Conservation (phyloP, 192 early-diverging fungal species). For the Coemansia sp. region DNA sequence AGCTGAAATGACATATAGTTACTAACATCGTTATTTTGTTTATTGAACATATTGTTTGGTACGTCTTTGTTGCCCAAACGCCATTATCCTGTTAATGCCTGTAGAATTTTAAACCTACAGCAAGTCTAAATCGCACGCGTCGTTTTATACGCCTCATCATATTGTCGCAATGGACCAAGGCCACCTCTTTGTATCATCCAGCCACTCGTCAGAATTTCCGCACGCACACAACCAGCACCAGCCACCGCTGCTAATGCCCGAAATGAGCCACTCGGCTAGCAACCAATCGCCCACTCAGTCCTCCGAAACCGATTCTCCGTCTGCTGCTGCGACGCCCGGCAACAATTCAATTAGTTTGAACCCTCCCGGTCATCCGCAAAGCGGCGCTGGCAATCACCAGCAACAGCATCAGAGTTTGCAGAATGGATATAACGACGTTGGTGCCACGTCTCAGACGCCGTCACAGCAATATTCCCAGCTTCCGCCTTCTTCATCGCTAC, state of each 20-base stretch:
- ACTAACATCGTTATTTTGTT: conserved; percentile 10
- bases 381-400: conserved; percentile 10
- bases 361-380: conserved; percentile 12
- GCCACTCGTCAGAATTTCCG: conserved; percentile 26
- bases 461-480: conserved; percentile 24
- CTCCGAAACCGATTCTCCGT: conserved; percentile 30
- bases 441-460: conserved; percentile 15
- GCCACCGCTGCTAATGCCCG: conserved; percentile 20
- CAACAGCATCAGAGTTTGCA: conserved; percentile 20
- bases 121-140: conserved; percentile 2
- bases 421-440: conserved; percentile 20
- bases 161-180: conserved; percentile 39
- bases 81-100: conserved; percentile 10
- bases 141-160: conserved; percentile 2
- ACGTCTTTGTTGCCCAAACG: background rate
- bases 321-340: conserved; percentile 24
- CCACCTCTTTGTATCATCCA: conserved; percentile 35
- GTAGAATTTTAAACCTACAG: background rate
- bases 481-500: conserved; percentile 26
- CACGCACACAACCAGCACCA: conserved; percentile 21
- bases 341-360: conserved; percentile 14
- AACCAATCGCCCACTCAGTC: conserved; percentile 34
- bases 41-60: conserved; percentile 12
- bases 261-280: conserved; percentile 42
- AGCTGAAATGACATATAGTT: conserved; percentile 5